Percentiles rank a stretch among this genome's conserved stretches.
These are phyloP conservation scores for Salix brachista DNA, from an alignment of 345 rosid species.

Conservation along the genomic window DNA sequence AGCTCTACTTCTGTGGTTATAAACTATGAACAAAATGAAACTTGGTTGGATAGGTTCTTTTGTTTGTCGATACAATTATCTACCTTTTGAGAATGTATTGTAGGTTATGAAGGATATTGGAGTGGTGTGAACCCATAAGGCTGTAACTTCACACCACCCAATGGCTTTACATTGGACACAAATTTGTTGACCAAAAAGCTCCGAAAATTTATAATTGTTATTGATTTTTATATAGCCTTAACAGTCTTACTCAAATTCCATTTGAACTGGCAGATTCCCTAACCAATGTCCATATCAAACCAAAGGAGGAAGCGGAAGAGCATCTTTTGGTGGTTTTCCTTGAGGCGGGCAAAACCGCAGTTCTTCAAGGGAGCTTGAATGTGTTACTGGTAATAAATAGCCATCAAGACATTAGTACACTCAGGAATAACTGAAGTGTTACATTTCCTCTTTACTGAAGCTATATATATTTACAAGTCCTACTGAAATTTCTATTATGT, in stretches of 20 bases:
- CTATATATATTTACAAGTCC: not conserved
- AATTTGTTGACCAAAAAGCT: slow-evolving; percentile 9
- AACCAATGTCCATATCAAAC: slow-evolving; percentile 38
- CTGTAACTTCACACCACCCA: not conserved
- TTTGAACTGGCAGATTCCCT: slow-evolving; percentile 58
- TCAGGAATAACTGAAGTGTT: slow-evolving; percentile 1
- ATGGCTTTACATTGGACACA: not conserved
- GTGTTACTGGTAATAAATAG: slow-evolving; percentile 57
- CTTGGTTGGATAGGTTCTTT: not conserved
- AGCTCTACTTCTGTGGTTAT: not conserved
- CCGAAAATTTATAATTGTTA: not conserved
- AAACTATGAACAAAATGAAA: not conserved
- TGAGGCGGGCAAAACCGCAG: slow-evolving; percentile 66
- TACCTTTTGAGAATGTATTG: slow-evolving; percentile 8
- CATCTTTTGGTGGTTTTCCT: slow-evolving; percentile 54
- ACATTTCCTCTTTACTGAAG: slow-evolving; percentile 1
- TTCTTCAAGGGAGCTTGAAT: slow-evolving; percentile 86
- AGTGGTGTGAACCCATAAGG: not conserved
- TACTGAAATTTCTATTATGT: not conserved
- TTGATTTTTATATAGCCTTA: not conserved
- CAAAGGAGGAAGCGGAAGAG: slow-evolving; percentile 60
- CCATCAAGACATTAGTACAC: not conserved
- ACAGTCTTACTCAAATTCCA: not conserved
- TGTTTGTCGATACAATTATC: not conserved
- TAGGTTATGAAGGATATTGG: not conserved